phyloP scores from a whole-genome alignment of 371 early-diverging fungal species.

The Zychaea mexicana region DNA sequence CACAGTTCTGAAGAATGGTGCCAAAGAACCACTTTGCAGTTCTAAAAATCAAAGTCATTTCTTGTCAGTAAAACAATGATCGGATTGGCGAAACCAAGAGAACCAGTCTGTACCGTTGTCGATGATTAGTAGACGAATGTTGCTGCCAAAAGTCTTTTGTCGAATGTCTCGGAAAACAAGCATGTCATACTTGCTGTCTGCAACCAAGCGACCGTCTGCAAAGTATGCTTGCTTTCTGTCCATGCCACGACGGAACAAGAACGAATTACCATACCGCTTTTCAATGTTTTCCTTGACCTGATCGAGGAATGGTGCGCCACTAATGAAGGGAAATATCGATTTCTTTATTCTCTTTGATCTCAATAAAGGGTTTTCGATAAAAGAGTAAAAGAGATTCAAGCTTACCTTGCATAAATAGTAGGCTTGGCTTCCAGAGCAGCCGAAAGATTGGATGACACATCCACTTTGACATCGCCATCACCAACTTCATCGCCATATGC shows the following conservation, averaged over 20 bases:
- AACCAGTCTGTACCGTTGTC: slow-evolving; percentile 33
- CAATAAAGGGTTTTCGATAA: no score
- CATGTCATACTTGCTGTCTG: slow-evolving; percentile 52
- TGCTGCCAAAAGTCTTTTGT: slow-evolving; percentile 83
- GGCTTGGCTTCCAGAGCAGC: slow-evolving; percentile 67
- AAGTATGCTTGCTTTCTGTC: slow-evolving; percentile 33
- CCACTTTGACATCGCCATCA: slow-evolving; percentile 56
- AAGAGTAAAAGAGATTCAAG: no score
- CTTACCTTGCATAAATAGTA: slow-evolving; percentile 69
- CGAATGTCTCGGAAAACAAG: slow-evolving; percentile 50
- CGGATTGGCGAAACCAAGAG: background rate
- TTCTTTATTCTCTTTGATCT: no score
- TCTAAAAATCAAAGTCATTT: background rate
- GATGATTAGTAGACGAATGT: slow-evolving; percentile 63
- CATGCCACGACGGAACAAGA: slow-evolving; percentile 49
- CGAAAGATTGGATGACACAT: slow-evolving; percentile 18
- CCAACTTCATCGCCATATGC: slow-evolving; percentile 75
- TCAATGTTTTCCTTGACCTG: slow-evolving; percentile 37
- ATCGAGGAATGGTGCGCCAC: slow-evolving; percentile 29
- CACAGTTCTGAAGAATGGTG: slow-evolving; percentile 52
- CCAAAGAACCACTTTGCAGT: slow-evolving; percentile 13
- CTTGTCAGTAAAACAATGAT: background rate
- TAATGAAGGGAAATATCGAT: slow-evolving; percentile 34
- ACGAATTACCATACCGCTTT: slow-evolving; percentile 45
- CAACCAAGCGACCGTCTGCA: slow-evolving; percentile 42